phyloP scores from a whole-genome alignment of 2,329 filamentous ascomycete species.

The Trematosphaeria pertusa region DNA sequence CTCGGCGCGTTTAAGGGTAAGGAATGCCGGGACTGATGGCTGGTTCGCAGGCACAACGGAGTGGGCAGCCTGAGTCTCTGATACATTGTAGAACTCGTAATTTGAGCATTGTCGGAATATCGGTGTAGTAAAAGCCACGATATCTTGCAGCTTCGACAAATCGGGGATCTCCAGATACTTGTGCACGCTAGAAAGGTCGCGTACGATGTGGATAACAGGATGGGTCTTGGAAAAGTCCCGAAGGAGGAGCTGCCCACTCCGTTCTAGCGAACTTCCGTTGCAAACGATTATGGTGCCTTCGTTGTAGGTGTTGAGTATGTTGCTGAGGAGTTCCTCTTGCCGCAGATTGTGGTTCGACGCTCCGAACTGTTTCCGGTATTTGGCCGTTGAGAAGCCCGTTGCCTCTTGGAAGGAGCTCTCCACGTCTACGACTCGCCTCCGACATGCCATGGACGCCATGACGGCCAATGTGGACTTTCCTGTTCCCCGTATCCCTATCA shows the following conservation, averaged over 20 bases:
- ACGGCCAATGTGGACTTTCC: slow-evolving; percentile 79
- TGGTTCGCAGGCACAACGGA: slow-evolving; percentile 25
- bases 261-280: slow-evolving; percentile 72
- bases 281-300: slow-evolving; percentile 73
- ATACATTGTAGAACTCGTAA: slow-evolving; percentile 78
- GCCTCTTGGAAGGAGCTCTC: slow-evolving; percentile 72
- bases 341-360: slow-evolving; percentile 67
- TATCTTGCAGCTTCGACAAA: slow-evolving; percentile 62
- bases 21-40: slow-evolving; percentile 61
- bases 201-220: slow-evolving; percentile 73
- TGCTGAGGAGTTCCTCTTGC: slow-evolving; percentile 68
- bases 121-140: slow-evolving; percentile 64
- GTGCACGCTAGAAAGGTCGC: slow-evolving; percentile 70
- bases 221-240: slow-evolving; percentile 68
- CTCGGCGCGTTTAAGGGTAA: slow-evolving; percentile 72
- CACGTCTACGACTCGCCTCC: slow-evolving; percentile 71
- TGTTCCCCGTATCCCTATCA: slow-evolving; percentile 75
- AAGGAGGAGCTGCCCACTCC: slow-evolving; percentile 66
- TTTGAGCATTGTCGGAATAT: slow-evolving; percentile 73
- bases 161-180: slow-evolving; percentile 64
- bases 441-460: slow-evolving; percentile 75
- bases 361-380: slow-evolving; percentile 70
- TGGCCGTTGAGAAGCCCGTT: slow-evolving; percentile 66
- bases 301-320: slow-evolving; percentile 65
- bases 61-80: slow-evolving; percentile 55